Base-by-base conservation (phyloP, 441 rosid genomes). In the Gossypium gossypioides region DNA sequence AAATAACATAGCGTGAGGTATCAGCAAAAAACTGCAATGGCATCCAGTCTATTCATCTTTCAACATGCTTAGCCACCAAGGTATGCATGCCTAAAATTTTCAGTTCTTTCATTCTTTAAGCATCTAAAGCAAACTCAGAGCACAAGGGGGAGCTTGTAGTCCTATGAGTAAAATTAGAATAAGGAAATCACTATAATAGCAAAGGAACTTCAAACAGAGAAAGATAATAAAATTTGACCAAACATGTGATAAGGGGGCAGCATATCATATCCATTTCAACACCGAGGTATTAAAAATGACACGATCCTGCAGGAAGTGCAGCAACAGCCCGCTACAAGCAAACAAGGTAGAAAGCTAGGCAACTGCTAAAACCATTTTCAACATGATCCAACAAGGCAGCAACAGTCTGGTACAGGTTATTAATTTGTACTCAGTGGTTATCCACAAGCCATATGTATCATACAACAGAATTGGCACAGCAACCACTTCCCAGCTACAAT, bases 401-500 rank as follows among this genome's bases (percentile, higher is more conserved):
- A 76, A 74, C 84, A 63, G 73, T 76, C 77, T 24, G 78, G 81
- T 58, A 80, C 77, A 57, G 72, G 79, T 63, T 73, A 75, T 70
- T 74, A 68, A 6, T 69, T 72, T 74, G 73, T 46, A 79, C 78
- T 71, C 59, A 77, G 64, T 74, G 72, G 79, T 76, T 58, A 79
- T 27, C 60, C 81, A 74, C 72, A 75, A 58, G 72, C 83, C 75
- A 74, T 8, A 72, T 75, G 66, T 75, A 80, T 69, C 84, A 77
- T 37, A 80, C 74, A 76, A 79, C 58, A 80, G 74, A 81, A 74
- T 78, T 81, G 74, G 74, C 72, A 74, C 87, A 68, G 84, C 81
- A 67, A 81, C 84, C 72, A 77, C 89, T 82, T 79, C 89, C 76
- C 87, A 76, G 89, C 86, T 68, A 78, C 87, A 75, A 68, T 74